Percentiles rank a stretch among this genome's conserved stretches.
These are phyloP conservation scores for Crithidia sp. DNA, from an alignment of 208 protist genomes.

Conservation along the genomic window DNA sequence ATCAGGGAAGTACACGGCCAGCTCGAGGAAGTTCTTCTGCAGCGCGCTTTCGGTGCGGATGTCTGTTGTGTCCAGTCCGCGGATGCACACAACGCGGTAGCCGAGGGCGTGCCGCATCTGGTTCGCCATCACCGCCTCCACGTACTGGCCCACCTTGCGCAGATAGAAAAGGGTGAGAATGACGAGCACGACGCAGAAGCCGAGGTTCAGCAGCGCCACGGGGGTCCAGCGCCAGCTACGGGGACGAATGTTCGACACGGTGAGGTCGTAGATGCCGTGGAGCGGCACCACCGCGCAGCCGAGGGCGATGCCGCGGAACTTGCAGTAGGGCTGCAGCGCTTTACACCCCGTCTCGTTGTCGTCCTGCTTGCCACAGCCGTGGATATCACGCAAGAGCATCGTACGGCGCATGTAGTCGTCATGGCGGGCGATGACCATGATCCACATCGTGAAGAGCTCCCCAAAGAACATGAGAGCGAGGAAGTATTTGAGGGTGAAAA, in stretches of 20 bases:
- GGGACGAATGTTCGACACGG: slow-evolving; percentile 73
- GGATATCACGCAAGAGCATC: slow-evolving; percentile 53
- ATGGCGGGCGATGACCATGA: slow-evolving; percentile 55
- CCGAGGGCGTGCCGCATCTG: slow-evolving; percentile 75
- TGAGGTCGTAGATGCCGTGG: slow-evolving; percentile 83
- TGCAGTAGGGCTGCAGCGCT: slow-evolving; percentile 60
- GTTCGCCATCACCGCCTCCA: slow-evolving; percentile 55
- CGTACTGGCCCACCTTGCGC: slow-evolving; percentile 51
- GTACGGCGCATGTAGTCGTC: slow-evolving; percentile 54
- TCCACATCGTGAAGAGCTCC: slow-evolving; percentile 67
- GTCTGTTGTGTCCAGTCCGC: slow-evolving; percentile 49
- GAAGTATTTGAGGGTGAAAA: slow-evolving; percentile 81
- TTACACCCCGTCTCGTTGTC: slow-evolving; percentile 62
- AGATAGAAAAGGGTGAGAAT: slow-evolving; percentile 56
- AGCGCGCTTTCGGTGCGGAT: slow-evolving; percentile 45
- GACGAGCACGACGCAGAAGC: slow-evolving; percentile 64
- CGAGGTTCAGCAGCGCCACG: slow-evolving; percentile 68
- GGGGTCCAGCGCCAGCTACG: slow-evolving; percentile 56
- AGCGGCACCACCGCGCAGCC: slow-evolving; percentile 63
- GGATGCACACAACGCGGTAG: slow-evolving; percentile 79
- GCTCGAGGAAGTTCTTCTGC: slow-evolving; percentile 40
- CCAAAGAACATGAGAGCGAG: slow-evolving; percentile 67
- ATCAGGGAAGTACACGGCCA: slow-evolving; percentile 59
- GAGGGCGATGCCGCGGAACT: slow-evolving; percentile 35
- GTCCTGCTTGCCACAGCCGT: slow-evolving; percentile 47